Base-by-base conservation (phyloP, 2,329 filamentous ascomycete genomes). In the Fusarium dlaminii region DNA sequence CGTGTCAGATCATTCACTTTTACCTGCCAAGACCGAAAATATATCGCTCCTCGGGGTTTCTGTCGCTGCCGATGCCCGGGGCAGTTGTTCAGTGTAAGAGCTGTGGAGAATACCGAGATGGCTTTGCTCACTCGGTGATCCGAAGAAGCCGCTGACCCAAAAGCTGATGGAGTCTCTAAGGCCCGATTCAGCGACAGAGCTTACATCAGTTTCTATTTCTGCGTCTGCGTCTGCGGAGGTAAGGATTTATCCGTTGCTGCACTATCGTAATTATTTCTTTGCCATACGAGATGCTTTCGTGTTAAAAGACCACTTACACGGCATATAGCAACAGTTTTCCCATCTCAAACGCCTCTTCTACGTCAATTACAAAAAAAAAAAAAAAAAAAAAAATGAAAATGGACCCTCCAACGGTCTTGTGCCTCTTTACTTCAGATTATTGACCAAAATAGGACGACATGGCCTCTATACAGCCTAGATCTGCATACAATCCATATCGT, bases 281-380 rank as follows among this genome's bases (percentile, higher is more conserved):
- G 20, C 20, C 27, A 37, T 8, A 36, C 29, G 36, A 27, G 8
- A n/a, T 46, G 30, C 2, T 24, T 24, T 22, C 8, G 14, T 39
- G 22, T n/a, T 22, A 12, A 34, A n/a, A 52, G 40, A 29, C 36
- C 8, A 45, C 32, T 49, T 46, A 54, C 42, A 46, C 55, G 54
- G 61, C 62, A 64, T 39, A 7, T 32, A 14, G 20, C 42, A 43
- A n/a, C 18, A 43, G 15, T 24, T 55, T 36, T 27, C 20, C 18
- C 22, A 34, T 48, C 58, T 36, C 29, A 56, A 22, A 45, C 48
- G 57, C 70, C 70, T 43, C 66, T 32, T 67, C 32, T 45, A 45
- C 57, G 32, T 68, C 57, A 61, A 51, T 43, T 56, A 11, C 48
- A 57, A n/a, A 39, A 42, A 37, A 49, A n/a, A 9, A 39, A 20